These are phyloP conservation scores for Chlamydomonas incerta DNA, from an alignment of 139 green algal genomes.

Conservation along the genomic window DNA sequence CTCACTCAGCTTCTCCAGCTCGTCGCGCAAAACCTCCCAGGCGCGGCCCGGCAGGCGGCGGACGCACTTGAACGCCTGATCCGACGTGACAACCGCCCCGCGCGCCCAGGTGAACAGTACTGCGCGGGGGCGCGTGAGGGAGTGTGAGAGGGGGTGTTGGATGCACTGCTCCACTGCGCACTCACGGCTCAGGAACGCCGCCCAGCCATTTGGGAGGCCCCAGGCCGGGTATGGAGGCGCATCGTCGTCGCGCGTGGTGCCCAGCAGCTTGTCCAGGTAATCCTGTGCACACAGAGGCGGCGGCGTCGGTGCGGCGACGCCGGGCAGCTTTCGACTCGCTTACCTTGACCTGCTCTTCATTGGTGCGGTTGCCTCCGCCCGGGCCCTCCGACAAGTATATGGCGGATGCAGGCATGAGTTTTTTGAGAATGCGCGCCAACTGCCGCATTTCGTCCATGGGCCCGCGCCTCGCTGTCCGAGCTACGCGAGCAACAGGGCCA, in stretches of 20 bases:
- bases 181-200: conserved; percentile 73
- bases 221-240: conserved; percentile 73
- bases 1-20: conserved; percentile 67
- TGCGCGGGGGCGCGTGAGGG: too few relatives aligned
- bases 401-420: conserved; percentile 77
- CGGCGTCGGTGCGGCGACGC: too few relatives aligned
- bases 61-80: conserved; percentile 75
- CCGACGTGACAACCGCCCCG: conserved; percentile 54
- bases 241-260: conserved; percentile 50
- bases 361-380: conserved; percentile 83
- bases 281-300: too few relatives aligned
- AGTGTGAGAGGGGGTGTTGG: too few relatives aligned
- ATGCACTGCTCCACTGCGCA: too few relatives aligned
- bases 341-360: conserved; percentile 86
- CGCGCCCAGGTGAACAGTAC: conserved; percentile 78
- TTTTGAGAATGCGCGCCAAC: conserved; percentile 86
- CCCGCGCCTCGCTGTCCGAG: conserved; percentile 73
- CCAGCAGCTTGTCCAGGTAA: conserved; percentile 82
- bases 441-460: conserved; percentile 95
- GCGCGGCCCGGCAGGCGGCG: conserved; percentile 80
- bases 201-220: conserved; percentile 83
- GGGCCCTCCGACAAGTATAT: conserved; percentile 61
- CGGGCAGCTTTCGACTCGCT: too few relatives aligned
- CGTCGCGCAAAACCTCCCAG: conserved; percentile 83
- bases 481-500: too few relatives aligned